Conservation (phyloP, 768 basidiomycete genomes). For the Termitomyces sp. region DNA sequence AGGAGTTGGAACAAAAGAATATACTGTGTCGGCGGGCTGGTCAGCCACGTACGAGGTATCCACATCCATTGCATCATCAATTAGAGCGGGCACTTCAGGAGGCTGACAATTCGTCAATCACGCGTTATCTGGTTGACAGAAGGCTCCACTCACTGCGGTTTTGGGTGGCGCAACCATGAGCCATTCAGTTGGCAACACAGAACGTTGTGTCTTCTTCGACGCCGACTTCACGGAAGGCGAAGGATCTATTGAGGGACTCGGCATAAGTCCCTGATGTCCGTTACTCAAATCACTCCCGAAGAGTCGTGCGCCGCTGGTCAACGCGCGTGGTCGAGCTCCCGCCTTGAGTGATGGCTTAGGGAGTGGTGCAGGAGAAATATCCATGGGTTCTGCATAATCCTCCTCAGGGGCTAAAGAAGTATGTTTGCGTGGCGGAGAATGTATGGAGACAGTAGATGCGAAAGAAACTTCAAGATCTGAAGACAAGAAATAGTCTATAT, state of each 20-base stretch:
- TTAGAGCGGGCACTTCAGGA: slow-evolving; percentile 36
- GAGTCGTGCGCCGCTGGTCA: slow-evolving; percentile 57
- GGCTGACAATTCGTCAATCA: slow-evolving; percentile 23
- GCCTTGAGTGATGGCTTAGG: slow-evolving; percentile 21
- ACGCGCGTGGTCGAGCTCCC: slow-evolving; percentile 53
- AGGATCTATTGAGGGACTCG: slow-evolving; percentile 25
- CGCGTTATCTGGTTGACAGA: too few species aligned
- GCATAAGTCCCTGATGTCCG: slow-evolving; percentile 18
- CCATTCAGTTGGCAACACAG: slow-evolving; percentile 64
- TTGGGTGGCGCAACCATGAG: slow-evolving; percentile 23
- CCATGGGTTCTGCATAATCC: slow-evolving; percentile 63
- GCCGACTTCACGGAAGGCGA: slow-evolving; percentile 23
- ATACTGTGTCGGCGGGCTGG: slow-evolving; percentile 19
- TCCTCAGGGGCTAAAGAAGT: slow-evolving; percentile 41
- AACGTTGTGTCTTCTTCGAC: slow-evolving; percentile 55
- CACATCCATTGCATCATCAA: slow-evolving; percentile 75
- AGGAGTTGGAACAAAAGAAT: slow-evolving; percentile 30
- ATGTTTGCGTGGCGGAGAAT: slow-evolving; percentile 56
- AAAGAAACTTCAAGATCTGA: slow-evolving; percentile 83
- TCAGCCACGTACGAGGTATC: slow-evolving; percentile 49
- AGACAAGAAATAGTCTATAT: slow-evolving; percentile 61
- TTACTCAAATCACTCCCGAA: slow-evolving; percentile 79
- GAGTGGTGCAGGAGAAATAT: slow-evolving; percentile 67
- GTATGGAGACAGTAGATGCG: slow-evolving; percentile 75
- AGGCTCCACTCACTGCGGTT: slow-evolving; percentile 20